Evolutionary conservation across 148 eudicot species (phyloP).

Genomic region (Camellia lanceoleosa): DNA sequence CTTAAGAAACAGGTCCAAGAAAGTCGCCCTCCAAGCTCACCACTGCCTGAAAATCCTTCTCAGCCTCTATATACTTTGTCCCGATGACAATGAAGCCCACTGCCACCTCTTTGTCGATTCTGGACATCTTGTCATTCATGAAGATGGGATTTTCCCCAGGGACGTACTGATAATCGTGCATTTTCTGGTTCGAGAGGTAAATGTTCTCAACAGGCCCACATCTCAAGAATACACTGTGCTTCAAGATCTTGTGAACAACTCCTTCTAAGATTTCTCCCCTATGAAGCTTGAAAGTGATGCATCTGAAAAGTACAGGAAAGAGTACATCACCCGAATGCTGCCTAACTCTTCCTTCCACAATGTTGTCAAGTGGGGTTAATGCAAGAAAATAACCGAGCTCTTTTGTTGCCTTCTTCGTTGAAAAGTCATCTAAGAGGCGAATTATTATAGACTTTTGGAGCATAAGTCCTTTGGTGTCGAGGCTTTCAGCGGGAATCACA

Average conservation of each 20-base stretch:
- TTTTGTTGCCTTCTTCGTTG: constrained; percentile 56
- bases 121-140: constrained; percentile 52
- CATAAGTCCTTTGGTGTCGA: constrained; percentile 55
- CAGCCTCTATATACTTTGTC: constrained; percentile 57
- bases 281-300: constrained; percentile 53
- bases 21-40: constrained; percentile 63
- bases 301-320: constrained; percentile 61
- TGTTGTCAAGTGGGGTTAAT: constrained; percentile 45
- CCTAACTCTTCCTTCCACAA: constrained; percentile 69
- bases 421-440: constrained; percentile 57
- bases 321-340: constrained; percentile 63
- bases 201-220: constrained; percentile 64
- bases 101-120: constrained; percentile 53
- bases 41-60: constrained; percentile 54
- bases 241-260: constrained; percentile 56
- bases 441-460: constrained; percentile 53
- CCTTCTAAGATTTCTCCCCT: constrained; percentile 68
- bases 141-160: constrained; percentile 67
- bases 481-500: constrained; percentile 52
- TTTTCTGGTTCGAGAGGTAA: constrained; percentile 56
- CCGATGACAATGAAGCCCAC: constrained; percentile 55
- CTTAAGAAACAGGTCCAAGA: constrained; percentile 27
- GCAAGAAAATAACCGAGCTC: constrained; percentile 63
- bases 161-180: constrained; percentile 57
- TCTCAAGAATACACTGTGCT: constrained; percentile 60